Conservation (phyloP, 2,329 filamentous ascomycete genomes). For the Arthrobotrys conoides region DNA sequence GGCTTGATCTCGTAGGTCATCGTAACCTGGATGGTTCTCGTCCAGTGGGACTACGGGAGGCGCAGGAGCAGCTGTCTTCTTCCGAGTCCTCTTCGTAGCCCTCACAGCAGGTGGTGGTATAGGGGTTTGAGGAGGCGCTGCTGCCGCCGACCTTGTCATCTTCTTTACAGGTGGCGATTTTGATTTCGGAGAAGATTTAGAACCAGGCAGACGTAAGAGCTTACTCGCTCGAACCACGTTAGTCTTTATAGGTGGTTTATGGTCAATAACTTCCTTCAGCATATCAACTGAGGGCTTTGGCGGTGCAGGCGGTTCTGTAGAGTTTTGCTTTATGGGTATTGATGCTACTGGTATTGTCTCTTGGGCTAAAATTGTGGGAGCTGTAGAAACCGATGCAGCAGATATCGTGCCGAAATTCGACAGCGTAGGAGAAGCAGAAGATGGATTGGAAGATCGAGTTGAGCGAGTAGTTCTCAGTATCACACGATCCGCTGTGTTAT, state of each 20-base stretch:
- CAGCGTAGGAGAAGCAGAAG: slow-evolving; percentile 23
- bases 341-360: background rate
- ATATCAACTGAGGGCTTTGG: slow-evolving; percentile 51
- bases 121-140: background rate
- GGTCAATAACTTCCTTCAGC: slow-evolving; percentile 49
- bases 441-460: slow-evolving; percentile 40
- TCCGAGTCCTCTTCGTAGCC: slow-evolving; percentile 12
- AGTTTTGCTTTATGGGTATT: background rate
- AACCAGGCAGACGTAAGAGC: slow-evolving; percentile 30
- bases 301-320: slow-evolving; percentile 11
- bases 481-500: slow-evolving; percentile 13
- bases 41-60: slow-evolving; percentile 47
- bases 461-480: slow-evolving; percentile 43
- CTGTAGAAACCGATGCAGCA: background rate
- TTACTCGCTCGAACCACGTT: slow-evolving; percentile 39
- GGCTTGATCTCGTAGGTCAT: slow-evolving; percentile 57
- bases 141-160: slow-evolving; percentile 16
- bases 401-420: slow-evolving; percentile 7
- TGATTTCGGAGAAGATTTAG: slow-evolving; percentile 14
- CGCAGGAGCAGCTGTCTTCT: slow-evolving; percentile 26
- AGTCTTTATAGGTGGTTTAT: slow-evolving; percentile 27
- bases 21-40: slow-evolving; percentile 57
- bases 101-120: background rate
- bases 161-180: slow-evolving; percentile 20
- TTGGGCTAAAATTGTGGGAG: background rate